Conservation (phyloP, 2,329 filamentous ascomycete genomes). For the Talaromyces amestolkiae region DNA sequence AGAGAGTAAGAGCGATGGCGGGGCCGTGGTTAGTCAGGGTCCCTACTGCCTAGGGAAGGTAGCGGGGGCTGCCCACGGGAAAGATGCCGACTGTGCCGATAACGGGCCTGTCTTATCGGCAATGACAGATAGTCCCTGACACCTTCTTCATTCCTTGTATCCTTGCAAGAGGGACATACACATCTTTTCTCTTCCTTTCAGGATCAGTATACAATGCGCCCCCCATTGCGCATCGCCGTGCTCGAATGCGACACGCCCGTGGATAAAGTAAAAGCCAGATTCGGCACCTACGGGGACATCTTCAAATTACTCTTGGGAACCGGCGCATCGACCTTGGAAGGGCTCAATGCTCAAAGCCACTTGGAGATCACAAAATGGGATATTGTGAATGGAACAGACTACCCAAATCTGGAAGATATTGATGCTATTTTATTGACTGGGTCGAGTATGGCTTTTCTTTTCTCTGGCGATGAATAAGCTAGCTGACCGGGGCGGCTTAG, state of each 20-base stretch:
- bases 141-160: neutral
- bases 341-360: constrained; percentile 31
- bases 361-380: constrained; percentile 66
- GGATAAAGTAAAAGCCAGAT: constrained; percentile 61
- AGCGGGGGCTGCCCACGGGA: neutral
- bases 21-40: too few species aligned
- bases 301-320: constrained; percentile 61
- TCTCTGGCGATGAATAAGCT: neutral
- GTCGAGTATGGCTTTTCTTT: constrained; percentile 46
- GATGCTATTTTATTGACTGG: constrained; percentile 84
- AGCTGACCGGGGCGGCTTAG: constrained; percentile 38
- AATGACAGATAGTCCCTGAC: neutral
- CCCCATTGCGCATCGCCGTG: constrained; percentile 72
- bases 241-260: constrained; percentile 83
- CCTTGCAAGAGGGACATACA: neutral
- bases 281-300: constrained; percentile 70
- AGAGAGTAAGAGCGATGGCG: too few species aligned
- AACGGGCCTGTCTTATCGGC: neutral
- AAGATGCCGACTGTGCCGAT: neutral
- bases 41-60: too few species aligned
- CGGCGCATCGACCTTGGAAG: constrained; percentile 50
- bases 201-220: constrained; percentile 27
- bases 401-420: constrained; percentile 69
- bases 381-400: constrained; percentile 65
- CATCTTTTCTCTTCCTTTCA: neutral